Base-by-base conservation (phyloP, 192 early-diverging fungal genomes). In the Dispira parvispora region DNA sequence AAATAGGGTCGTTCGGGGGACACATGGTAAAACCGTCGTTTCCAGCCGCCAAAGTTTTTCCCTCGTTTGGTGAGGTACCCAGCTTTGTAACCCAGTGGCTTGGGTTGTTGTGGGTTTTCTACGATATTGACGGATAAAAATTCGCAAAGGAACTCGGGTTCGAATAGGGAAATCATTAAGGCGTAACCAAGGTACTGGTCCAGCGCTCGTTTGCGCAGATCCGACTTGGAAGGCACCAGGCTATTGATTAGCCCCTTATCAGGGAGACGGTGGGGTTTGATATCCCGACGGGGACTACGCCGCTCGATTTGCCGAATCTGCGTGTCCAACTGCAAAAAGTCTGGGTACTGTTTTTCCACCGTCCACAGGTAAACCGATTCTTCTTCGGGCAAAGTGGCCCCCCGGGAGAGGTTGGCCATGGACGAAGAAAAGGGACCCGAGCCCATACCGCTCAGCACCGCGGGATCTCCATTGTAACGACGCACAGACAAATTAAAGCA, bases 21-120 rank as follows among this genome's bases (percentile, higher is more conserved):
- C 66, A 73, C 76, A 44, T 83, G 76, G 68, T 91, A 95, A 73
- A 85, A 94, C 56, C 91, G 80, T 43, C 87, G 77, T 68, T 97
- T 97, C 92, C 92, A 95, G 11, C 90, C 92, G 56, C 94, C 92
- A 88, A 97, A 96, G 69, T 85, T 92, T 67, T 94, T 97, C 53
- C 94, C 92, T 73, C 84, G 84, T 67, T 95, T 97, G 52, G 88
- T 85, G 62, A 96, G 70, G 57, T 84, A 90, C 9, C 92, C 92
- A 72, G 92, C 90, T 63, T 88, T 90, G 64, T 75, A 71, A 0
- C 81, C 82, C 12, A 77, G 55, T n/a, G 73, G 68, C 61, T 80
- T 75, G n/a, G 71, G 69, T 44, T 71, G 44, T 69, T 61, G 20
- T 68, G 74, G 45, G 65, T 75, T 68, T 65, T 78, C 78, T 1